Base-by-base conservation (phyloP, 257 asterid genomes). In the Coffea canephora region DNA sequence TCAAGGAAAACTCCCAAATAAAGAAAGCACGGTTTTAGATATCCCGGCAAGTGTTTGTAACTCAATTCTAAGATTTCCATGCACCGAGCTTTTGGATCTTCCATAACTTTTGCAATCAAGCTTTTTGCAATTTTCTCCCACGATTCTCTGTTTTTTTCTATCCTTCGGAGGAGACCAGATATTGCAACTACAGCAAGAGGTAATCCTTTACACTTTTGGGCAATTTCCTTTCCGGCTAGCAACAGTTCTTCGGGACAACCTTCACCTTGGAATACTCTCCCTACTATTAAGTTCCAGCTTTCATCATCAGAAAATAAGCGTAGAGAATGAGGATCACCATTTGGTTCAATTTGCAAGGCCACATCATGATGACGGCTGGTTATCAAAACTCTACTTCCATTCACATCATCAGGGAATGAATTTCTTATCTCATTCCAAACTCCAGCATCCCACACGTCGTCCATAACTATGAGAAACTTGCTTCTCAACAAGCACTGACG, bases 181-280 rank as follows among this genome's bases (percentile, higher is more conserved):
- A 76, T 45, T 23, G 79, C 79, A 61, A 76, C 79, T n/a, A 76
- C 79, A 12, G 79, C 72, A n/a, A 76, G 79, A 39, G 79, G 79
- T 19, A 76, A n/a, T 61, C 79, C 79, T 57, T 76, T 48, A 18
- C 79, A 76, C 5, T 62, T 57, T 62, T 61, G 61, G 16, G 71
- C 79, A 76, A 76, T 76, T 76, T 76, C 16, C 72, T 62, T 62
- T 23, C 79, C 79, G 5, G 7, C 78, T 0, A 31, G 27, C 71
- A 61, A 43, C 61, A 76, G 9, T n/a, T 62, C 46, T 11, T 45
- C 27, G 0, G 79, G 79, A 45, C 72, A 76, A 1, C 8, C 18
- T 69, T 41, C 59, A 5, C 43, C 61, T 3, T 62, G 18, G 71
- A 76, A 76, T 25, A 57, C 15, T 43, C 45, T 76, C 45, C 25